These are phyloP conservation scores for Malus sieversii DNA, from an alignment of 306 rosid genomes.

Conservation along the genomic window DNA sequence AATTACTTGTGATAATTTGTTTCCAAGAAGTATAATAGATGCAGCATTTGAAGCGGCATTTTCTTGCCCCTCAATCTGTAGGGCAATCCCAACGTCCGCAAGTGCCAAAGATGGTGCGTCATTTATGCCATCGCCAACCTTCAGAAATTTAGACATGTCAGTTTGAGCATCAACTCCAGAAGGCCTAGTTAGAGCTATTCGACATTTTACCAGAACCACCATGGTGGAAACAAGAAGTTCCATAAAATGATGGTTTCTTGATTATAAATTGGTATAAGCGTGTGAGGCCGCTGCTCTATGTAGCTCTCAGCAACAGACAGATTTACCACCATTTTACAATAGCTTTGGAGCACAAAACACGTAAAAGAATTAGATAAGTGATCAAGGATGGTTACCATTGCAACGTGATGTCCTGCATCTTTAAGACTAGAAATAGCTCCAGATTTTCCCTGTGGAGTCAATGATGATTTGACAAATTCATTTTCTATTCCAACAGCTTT, in stretches of 20 bases:
- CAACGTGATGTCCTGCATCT: conserved; percentile 81
- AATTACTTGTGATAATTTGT: conserved; percentile 81
- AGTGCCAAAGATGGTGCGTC: conserved; percentile 97
- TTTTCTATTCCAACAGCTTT: conserved; percentile 68
- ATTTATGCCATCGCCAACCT: conserved; percentile 98
- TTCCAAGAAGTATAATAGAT: conserved; percentile 85
- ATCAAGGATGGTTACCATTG: conserved; percentile 57
- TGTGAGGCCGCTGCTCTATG: not conserved
- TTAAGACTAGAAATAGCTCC: conserved; percentile 64
- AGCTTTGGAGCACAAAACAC: conserved; percentile 5
- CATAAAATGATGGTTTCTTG: too few species aligned
- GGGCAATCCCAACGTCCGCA: conserved; percentile 93
- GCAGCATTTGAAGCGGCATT: conserved; percentile 99
- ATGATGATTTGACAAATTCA: conserved; percentile 58
- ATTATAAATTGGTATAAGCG: too few species aligned
- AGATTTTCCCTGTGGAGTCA: conserved; percentile 82
- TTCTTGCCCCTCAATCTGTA: conserved; percentile 80
- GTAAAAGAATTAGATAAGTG: conserved; percentile 1
- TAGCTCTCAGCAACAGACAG: not conserved
- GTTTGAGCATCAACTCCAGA: not conserved
- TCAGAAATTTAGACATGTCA: conserved; percentile 16
- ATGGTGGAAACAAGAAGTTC: too few species aligned
- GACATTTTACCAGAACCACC: too few species aligned
- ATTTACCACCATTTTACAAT: not conserved
- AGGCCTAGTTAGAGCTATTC: too few species aligned